These are phyloP conservation scores for Tieghemostelium lacteum DNA, from an alignment of 78 protist species.

Conservation along the genomic window DNA sequence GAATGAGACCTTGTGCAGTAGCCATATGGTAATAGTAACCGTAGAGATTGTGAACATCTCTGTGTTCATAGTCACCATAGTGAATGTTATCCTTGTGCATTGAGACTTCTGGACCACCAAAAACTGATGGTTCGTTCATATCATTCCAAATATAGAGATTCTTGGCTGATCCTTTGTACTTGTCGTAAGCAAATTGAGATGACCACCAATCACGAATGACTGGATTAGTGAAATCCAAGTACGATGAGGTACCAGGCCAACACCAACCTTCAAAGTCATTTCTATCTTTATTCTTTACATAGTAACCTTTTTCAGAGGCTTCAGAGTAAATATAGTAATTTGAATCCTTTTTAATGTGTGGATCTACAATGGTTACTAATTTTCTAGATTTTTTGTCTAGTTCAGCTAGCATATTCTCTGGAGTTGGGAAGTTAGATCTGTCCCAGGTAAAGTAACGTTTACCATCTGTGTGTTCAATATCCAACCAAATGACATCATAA, in stretches of 20 bases:
- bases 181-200: constrained; percentile 76
- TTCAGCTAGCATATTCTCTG: constrained; percentile 83
- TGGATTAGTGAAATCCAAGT: constrained; percentile 93
- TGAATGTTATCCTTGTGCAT: constrained; percentile 96
- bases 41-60: constrained; percentile 98
- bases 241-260: constrained; percentile 97
- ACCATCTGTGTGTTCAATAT: constrained; percentile 99
- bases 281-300: constrained; percentile 88
- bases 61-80: constrained; percentile 88
- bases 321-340: constrained; percentile 92
- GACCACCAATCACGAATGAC: constrained; percentile 96
- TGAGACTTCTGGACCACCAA: constrained; percentile 98
- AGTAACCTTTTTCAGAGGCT: constrained; percentile 84
- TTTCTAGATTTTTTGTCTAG: constrained; percentile 88
- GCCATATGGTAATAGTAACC: constrained; percentile 90
- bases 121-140: constrained; percentile 99
- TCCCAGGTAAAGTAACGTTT: constrained; percentile 99
- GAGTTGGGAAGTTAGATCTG: constrained; percentile 90
- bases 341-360: constrained; percentile 96
- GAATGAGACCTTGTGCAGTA: constrained; percentile 85
- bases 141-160: constrained; percentile 98
- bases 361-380: constrained; percentile 98
- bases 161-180: constrained; percentile 90
- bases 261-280: constrained; percentile 97
- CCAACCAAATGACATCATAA: constrained; percentile 99